A percentile compares a stretch with the other conserved stretches of the same genome.
These are phyloP conservation scores for Kwoniella bestiolae DNA, from an alignment of 768 basidiomycete genomes.

Conservation along the genomic window DNA sequence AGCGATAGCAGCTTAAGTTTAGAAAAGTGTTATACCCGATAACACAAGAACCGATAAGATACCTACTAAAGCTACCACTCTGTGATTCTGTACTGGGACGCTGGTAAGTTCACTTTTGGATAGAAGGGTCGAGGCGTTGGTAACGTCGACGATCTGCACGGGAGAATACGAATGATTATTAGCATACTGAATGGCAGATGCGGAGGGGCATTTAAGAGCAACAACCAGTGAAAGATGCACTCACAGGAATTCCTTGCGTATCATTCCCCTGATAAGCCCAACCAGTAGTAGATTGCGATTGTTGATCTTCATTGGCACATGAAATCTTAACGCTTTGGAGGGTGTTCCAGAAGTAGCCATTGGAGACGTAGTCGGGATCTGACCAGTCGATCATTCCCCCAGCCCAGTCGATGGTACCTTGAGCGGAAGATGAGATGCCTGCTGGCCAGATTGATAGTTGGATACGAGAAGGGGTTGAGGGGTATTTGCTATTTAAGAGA, in stretches of 20 bases:
- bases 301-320: slow-evolving; percentile 37
- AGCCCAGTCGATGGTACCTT: slow-evolving; percentile 77
- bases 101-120: slow-evolving; percentile 2
- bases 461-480: slow-evolving; percentile 76
- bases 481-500: slow-evolving; percentile 62
- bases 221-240: too few species aligned
- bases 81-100: not conserved
- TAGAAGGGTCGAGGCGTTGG: slow-evolving; percentile 21
- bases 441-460: slow-evolving; percentile 85
- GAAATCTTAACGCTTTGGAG: slow-evolving; percentile 48
- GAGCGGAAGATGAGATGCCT: slow-evolving; percentile 66
- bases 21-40: not conserved
- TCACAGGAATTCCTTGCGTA: slow-evolving; percentile 32
- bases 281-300: slow-evolving; percentile 27
- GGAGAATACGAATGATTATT: not conserved
- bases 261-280: slow-evolving; percentile 41
- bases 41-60: not conserved
- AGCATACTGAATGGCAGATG: too few species aligned
- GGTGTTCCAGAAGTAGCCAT: slow-evolving; percentile 60
- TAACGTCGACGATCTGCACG: slow-evolving; percentile 11
- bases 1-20: not conserved
- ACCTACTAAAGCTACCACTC: not conserved
- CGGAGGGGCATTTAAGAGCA: too few species aligned
- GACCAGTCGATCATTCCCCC: slow-evolving; percentile 82
- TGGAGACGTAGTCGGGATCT: slow-evolving; percentile 74